Percentiles rank a stretch among this genome's conserved stretches.
phyloP scores from a whole-genome alignment of 805 yeast species.

The Teunomyces aglyptinius region DNA sequence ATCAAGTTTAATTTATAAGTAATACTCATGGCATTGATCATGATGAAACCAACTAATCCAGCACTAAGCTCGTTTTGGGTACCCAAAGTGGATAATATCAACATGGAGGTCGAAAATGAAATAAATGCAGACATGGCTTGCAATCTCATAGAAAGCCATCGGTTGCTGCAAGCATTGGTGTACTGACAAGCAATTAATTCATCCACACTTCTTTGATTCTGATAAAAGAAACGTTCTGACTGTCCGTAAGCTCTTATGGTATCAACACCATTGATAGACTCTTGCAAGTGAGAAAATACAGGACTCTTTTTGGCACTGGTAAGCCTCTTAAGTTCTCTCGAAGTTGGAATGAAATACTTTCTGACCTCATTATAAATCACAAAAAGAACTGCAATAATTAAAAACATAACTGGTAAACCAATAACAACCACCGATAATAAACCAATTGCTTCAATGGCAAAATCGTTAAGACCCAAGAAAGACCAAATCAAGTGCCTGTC shows the following conservation, averaged over 20 bases:
- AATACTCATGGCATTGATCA: constrained; percentile 34
- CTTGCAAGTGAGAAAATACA: constrained; percentile 35
- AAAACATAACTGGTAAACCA: constrained; percentile 32
- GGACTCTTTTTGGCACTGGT: constrained; percentile 32
- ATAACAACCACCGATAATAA: constrained; percentile 30
- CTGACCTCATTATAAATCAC: constrained; percentile 31
- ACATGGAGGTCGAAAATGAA: constrained; percentile 27
- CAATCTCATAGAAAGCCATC: constrained; percentile 40
- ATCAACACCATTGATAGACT: constrained; percentile 35
- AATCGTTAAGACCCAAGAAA: constrained; percentile 22
- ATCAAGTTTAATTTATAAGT: constrained; percentile 31
- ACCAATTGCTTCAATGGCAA: constrained; percentile 22
- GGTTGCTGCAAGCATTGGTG: constrained; percentile 21
- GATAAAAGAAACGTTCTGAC: constrained; percentile 26
- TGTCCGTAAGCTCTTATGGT: constrained; percentile 34
- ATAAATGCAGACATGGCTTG: constrained; percentile 34
- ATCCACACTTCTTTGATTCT: constrained; percentile 24
- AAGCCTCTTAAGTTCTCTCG: constrained; percentile 34
- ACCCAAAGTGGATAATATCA: constrained; percentile 25
- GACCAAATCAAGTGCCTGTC: constrained; percentile 35
- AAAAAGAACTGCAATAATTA: constrained; percentile 24
- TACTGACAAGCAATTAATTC: constrained; percentile 20
- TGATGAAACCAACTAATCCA: constrained; percentile 36
- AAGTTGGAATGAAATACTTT: constrained; percentile 31
- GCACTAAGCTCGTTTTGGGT: constrained; percentile 25